A percentile compares a stretch with the other conserved stretches of the same genome.
Conservation (phyloP, 352 stramenopile genomes). For the Pythium grandisporangium region DNA sequence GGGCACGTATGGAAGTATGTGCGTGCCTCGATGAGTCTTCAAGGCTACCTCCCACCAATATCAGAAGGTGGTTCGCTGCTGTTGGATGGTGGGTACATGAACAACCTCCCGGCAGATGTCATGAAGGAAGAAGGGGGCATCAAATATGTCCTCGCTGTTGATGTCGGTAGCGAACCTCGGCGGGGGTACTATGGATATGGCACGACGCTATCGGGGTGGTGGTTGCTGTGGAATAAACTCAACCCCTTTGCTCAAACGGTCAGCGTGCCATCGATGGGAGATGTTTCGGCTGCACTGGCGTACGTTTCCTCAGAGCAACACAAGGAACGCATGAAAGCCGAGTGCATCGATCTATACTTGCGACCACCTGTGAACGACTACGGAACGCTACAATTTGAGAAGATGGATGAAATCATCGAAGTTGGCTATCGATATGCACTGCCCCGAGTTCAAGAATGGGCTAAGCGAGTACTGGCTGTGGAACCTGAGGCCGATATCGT, state of each 20-base stretch:
- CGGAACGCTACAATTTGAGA: conserved; percentile 89
- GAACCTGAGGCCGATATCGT: conserved; percentile 64
- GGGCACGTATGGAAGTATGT: conserved; percentile 87
- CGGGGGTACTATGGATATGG: conserved; percentile 79
- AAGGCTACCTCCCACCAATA: conserved; percentile 88
- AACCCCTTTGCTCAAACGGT: conserved; percentile 87
- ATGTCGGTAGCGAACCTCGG: conserved; percentile 78
- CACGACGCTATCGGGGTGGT: conserved; percentile 79
- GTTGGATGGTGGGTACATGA: conserved; percentile 90
- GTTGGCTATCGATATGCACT: conserved; percentile 79
- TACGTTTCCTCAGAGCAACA: conserved; percentile 89
- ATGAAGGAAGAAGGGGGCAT: conserved; percentile 87
- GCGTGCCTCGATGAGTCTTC: conserved; percentile 87
- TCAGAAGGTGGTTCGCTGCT: conserved; percentile 83
- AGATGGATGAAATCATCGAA: conserved; percentile 87
- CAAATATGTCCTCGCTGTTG: conserved; percentile 85
- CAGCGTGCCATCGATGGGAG: conserved; percentile 88
- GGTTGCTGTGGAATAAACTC: conserved; percentile 86
- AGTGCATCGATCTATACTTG: conserved; percentile 85
- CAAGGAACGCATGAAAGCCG: conserved; percentile 74
- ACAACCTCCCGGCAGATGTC: conserved; percentile 89
- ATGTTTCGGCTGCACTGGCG: conserved; percentile 79
- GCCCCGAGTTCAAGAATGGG: conserved; percentile 56
- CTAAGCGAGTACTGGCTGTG: conserved; percentile 29
- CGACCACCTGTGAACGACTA: conserved; percentile 85